Evolutionary conservation across 768 basidiomycete species (phyloP), one percentile per base, ranked within the genome.

Genomic region (Boletus edulis): DNA sequence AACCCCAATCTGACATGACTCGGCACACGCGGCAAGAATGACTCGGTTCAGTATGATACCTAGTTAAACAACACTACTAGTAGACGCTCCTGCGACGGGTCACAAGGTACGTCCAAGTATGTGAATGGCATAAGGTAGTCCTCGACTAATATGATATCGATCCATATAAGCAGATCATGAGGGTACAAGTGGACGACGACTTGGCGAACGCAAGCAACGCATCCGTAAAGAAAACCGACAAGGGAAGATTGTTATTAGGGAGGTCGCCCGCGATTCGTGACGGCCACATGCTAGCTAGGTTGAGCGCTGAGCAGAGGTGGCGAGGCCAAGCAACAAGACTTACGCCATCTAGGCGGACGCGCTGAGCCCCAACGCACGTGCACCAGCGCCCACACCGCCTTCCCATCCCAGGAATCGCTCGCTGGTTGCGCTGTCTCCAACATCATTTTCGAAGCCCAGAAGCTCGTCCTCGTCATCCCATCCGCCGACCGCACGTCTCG

Each of bases 351-450:
- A 71, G 48, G 59, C 62, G 13, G 70, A 72, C 2, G 65, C 70
- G 32, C 70, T 72, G 53, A 91, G 76, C 8, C 90, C 90, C 72
- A 94, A 76, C 32, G 89, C 86, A 18, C 91, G 79, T 35, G 91
- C 91, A n/a, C 91, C 91, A 43, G 89, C 86, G 32, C 91, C 91
- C 18, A 74, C 72, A 14, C 80, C 80, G 9, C 91, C 91, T 59
- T 88, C 86, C 91, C 91, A 94, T 20, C 85, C 89, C 12, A 81
- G 68, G 70, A 94, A 94, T 46, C 87, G 74, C 67, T 91, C 89
- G 59, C 49, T 63, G 41, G 69, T 62, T 39, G 63, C 66, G 41
- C 66, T 64, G 52, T 71, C 67, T 42, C 58, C 79, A 49, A 71
- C 68, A 41, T 75, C 73, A 61, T 40, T 67, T 67, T 57, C 75